Evolutionary conservation across 257 asterid genomes (phyloP).

Genomic region (Datura wrightii): DNA sequence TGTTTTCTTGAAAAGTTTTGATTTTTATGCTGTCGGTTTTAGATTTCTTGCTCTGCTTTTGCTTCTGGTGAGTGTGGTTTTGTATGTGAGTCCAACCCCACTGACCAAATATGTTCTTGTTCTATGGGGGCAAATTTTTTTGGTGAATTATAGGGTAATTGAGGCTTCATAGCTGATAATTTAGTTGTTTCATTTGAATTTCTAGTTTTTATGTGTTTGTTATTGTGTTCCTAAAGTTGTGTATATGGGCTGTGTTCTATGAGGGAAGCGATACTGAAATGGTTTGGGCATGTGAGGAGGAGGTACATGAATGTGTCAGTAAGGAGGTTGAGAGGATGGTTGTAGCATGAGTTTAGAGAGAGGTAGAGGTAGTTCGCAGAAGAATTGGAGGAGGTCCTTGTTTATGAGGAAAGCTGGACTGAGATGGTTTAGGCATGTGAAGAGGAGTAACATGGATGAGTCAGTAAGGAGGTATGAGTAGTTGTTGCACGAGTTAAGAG

Average conservation of each 20-base stretch:
- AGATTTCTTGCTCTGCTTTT: background rate
- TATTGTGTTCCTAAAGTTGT: background rate
- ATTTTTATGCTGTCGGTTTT: background rate
- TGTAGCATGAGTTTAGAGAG: no score
- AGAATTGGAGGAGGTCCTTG: background rate
- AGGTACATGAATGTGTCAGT: no score
- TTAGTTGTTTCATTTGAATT: slow-evolving; percentile 8
- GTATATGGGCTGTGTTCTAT: background rate
- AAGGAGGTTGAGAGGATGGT: no score
- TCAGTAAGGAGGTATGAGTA: no score
- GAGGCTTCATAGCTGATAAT: background rate
- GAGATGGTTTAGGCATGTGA: no score
- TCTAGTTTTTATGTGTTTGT: background rate
- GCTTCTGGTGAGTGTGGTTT: slow-evolving; percentile 20
- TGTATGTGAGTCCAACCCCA: background rate
- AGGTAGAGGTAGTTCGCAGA: no score
- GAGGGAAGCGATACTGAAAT: no score
- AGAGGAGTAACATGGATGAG: no score
- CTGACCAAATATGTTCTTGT: background rate
- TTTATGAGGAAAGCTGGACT: background rate
- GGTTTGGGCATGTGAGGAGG: no score
- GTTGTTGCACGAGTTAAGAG: no score
- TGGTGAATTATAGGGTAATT: background rate
- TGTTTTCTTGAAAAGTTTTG: background rate
- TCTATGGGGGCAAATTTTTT: background rate